Conservation (phyloP, 2,329 filamentous ascomycete species). For the Neonectria coccinea region DNA sequence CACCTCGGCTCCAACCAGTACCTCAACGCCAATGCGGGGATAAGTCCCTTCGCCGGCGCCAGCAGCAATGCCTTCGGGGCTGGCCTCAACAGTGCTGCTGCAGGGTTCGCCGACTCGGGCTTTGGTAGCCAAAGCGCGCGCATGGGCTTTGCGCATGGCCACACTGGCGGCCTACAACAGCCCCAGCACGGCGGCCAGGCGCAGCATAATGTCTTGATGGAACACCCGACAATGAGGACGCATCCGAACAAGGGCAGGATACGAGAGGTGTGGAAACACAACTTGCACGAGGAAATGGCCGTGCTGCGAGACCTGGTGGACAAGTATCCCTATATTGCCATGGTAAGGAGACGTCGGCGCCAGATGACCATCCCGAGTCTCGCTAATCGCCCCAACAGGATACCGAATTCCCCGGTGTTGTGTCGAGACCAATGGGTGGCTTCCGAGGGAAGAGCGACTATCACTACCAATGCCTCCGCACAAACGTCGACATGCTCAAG, state of each 20-base stretch:
- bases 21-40: conserved; percentile 73
- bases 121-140: conserved; percentile 88
- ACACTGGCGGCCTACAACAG: conserved; percentile 66
- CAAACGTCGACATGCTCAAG: conserved; percentile 96
- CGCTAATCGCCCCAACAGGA: conserved; percentile 69
- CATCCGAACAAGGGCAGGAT: conserved; percentile 83
- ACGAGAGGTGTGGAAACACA: conserved; percentile 95
- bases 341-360: conserved; percentile 71
- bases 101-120: conserved; percentile 74
- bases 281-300: conserved; percentile 91
- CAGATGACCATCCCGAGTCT: conserved; percentile 7
- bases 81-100: conserved; percentile 67
- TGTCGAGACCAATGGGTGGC: conserved; percentile 92
- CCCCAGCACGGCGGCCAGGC: conserved; percentile 65
- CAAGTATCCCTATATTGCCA: conserved; percentile 94
- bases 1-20: conserved; percentile 77
- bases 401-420: conserved; percentile 98
- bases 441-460: conserved; percentile 98
- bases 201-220: conserved; percentile 56
- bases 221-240: conserved; percentile 55
- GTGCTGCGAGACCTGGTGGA: conserved; percentile 85
- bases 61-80: conserved; percentile 68
- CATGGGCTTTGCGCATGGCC: conserved; percentile 81
- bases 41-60: conserved; percentile 73
- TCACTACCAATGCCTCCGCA: conserved; percentile 96